Evolutionary conservation across 2,329 filamentous ascomycete genomes (phyloP), one percentile per base, ranked within the genome.

Genomic region (Fusarium tjaetaba): DNA sequence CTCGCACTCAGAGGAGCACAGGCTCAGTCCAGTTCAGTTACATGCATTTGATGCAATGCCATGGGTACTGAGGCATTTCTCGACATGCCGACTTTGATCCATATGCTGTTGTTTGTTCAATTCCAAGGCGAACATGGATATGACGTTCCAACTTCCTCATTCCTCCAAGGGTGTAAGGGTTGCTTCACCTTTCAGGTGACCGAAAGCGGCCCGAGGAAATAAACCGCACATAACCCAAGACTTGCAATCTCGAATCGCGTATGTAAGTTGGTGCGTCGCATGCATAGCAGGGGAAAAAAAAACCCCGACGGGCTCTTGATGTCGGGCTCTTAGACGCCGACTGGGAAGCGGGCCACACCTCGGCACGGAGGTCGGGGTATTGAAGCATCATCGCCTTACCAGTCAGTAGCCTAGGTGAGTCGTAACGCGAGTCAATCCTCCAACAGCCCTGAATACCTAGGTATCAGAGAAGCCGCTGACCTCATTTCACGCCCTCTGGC

Each of bases 51-150:
- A 41, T 57, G 11, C n/a, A 20, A 45, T 55, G 49, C 30, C 57
- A 56, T 46, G 58, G 48, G 52, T 43, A 32, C 68, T 70, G 75
- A 77, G 75, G 75, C 65, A 77, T 77, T 77, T 76, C 65, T 46
- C 52, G 48, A 58, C 30, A 70, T 65, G 51, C 65, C 67, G 64
- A 64, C 45, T 51, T 70, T 73, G 43, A 46, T 61, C 62, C 72
- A 51, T 62, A 41, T 65, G 65, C 61, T n/a, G 57, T 73, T 67
- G 53, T 58, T 55, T 53, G 24, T 59, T 51, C 36, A 28, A 26
- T 52, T 34, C 51, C 16, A n/a, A 62, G 22, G 48, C 24, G 24
- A 57, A 46, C 43, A 42, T 62, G 64, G 48, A 53, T 49, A 69
- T 66, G 70, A 42, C 61, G 46, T 53, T 24, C 38, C 20, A n/a